These are phyloP conservation scores for Podospora conica DNA, from an alignment of 495 filamentous ascomycete genomes.

Conservation along the genomic window DNA sequence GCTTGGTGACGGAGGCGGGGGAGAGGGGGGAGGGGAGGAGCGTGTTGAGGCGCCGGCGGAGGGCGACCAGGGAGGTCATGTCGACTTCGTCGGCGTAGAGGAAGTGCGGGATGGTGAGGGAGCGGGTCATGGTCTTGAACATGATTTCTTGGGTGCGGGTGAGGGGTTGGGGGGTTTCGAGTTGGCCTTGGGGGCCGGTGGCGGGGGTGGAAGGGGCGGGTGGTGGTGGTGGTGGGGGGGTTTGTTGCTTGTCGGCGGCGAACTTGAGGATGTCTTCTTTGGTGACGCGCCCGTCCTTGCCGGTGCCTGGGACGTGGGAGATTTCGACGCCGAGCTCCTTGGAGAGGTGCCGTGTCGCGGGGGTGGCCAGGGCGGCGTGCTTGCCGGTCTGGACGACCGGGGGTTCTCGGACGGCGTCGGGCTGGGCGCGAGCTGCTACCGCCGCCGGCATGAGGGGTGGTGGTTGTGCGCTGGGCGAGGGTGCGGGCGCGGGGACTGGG, in stretches of 20 bases:
- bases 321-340: slow-evolving; percentile 75
- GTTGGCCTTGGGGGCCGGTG: slow-evolving; percentile 40
- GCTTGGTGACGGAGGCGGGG: slow-evolving; percentile 44
- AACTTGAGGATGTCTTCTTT: slow-evolving; percentile 92
- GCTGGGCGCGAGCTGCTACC: not conserved
- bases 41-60: slow-evolving; percentile 65
- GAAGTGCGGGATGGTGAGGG: slow-evolving; percentile 86
- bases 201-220: slow-evolving; percentile 8
- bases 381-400: slow-evolving; percentile 35
- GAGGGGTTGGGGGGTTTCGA: slow-evolving; percentile 60
- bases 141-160: slow-evolving; percentile 81
- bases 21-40: slow-evolving; percentile 37
- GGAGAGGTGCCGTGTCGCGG: slow-evolving; percentile 82
- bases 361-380: slow-evolving; percentile 72
- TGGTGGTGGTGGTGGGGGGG: slow-evolving; percentile 10
- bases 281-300: slow-evolving; percentile 82
- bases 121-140: slow-evolving; percentile 98
- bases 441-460: slow-evolving; percentile 4
- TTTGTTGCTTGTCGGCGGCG: slow-evolving; percentile 39
- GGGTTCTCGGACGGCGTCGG: not conserved
- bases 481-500: slow-evolving; percentile 10
- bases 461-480: slow-evolving; percentile 1
- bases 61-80: slow-evolving; percentile 60
- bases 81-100: slow-evolving; percentile 84
- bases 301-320: slow-evolving; percentile 69